Percentiles rank a stretch among this genome's conserved stretches.
Conservation (phyloP, 1,139 yeast genomes). For the Blastobotrys ciferrii region DNA sequence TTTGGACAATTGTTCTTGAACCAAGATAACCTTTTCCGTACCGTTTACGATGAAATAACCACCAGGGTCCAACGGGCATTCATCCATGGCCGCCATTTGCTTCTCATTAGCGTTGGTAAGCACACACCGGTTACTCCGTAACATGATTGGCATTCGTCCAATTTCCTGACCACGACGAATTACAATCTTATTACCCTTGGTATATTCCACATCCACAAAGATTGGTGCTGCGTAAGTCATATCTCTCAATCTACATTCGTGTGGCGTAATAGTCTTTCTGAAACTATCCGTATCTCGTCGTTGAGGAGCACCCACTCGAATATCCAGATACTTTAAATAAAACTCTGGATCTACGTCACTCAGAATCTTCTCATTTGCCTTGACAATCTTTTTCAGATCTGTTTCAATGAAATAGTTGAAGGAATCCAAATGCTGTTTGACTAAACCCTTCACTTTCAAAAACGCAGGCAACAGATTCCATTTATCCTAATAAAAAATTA, state of each 20-base stretch:
- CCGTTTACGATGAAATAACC: slow-evolving; percentile 98
- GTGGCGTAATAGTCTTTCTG: slow-evolving; percentile 65
- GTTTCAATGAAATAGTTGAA: slow-evolving; percentile 93
- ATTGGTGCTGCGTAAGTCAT: slow-evolving; percentile 95
- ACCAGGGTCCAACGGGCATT: slow-evolving; percentile 98
- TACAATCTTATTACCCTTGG: slow-evolving; percentile 88
- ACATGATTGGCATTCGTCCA: slow-evolving; percentile 98
- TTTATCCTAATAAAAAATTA: slow-evolving; percentile 54
- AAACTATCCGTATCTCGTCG: slow-evolving; percentile 56
- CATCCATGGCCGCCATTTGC: slow-evolving; percentile 85
- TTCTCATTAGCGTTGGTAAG: slow-evolving; percentile 72
- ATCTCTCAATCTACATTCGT: slow-evolving; percentile 93
- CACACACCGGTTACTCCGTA: slow-evolving; percentile 87
- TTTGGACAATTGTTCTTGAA: slow-evolving; percentile 94
- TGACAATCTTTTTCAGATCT: slow-evolving; percentile 85
- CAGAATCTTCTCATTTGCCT: slow-evolving; percentile 83
- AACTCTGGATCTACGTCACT: slow-evolving; percentile 98
- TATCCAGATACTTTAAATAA: slow-evolving; percentile 85
- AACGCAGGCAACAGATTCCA: slow-evolving; percentile 97
- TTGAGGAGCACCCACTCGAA: slow-evolving; percentile 64
- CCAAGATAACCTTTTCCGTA: slow-evolving; percentile 93
- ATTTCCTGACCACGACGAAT: slow-evolving; percentile 88
- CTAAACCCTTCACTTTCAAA: slow-evolving; percentile 90
- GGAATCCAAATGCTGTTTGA: slow-evolving; percentile 95
- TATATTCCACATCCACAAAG: slow-evolving; percentile 94